Evolutionary conservation across 2,329 filamentous ascomycete genomes (phyloP).

Genomic region (Paecilomyces dactylethromorphus): DNA sequence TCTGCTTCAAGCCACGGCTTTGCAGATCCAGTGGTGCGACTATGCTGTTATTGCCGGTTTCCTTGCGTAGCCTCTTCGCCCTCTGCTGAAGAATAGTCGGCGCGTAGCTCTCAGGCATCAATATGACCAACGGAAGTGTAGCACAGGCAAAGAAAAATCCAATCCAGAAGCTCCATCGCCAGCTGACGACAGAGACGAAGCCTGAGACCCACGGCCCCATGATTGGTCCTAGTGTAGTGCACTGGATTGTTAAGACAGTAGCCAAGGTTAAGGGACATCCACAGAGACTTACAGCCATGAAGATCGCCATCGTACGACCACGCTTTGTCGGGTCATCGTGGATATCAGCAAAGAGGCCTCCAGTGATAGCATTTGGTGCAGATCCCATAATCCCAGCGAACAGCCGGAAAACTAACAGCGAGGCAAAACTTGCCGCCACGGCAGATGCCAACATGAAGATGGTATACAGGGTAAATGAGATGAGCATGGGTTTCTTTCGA

Average conservation of each 20-base stretch:
- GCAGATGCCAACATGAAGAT: constrained; percentile 40
- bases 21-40: constrained; percentile 62
- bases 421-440: constrained; percentile 34
- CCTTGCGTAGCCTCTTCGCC: constrained; percentile 53
- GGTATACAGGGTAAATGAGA: constrained; percentile 42
- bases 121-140: constrained; percentile 53
- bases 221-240: constrained; percentile 36
- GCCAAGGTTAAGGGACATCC: not conserved
- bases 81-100: constrained; percentile 53
- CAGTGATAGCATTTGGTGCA: constrained; percentile 38
- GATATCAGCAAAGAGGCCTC: constrained; percentile 43
- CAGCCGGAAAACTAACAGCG: constrained; percentile 40
- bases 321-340: constrained; percentile 38
- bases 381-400: constrained; percentile 39
- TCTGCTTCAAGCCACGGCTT: constrained; percentile 33
- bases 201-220: constrained; percentile 42
- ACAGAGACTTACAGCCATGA: constrained; percentile 30
- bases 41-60: constrained; percentile 47
- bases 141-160: constrained; percentile 58
- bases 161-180: constrained; percentile 52
- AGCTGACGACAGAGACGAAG: constrained; percentile 36
- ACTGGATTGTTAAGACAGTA: constrained; percentile 6
- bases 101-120: constrained; percentile 60
- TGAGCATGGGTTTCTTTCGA: constrained; percentile 39
- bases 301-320: constrained; percentile 36